Conservation (phyloP, 2,329 filamentous ascomycete genomes). For the Fusarium metavorans region DNA sequence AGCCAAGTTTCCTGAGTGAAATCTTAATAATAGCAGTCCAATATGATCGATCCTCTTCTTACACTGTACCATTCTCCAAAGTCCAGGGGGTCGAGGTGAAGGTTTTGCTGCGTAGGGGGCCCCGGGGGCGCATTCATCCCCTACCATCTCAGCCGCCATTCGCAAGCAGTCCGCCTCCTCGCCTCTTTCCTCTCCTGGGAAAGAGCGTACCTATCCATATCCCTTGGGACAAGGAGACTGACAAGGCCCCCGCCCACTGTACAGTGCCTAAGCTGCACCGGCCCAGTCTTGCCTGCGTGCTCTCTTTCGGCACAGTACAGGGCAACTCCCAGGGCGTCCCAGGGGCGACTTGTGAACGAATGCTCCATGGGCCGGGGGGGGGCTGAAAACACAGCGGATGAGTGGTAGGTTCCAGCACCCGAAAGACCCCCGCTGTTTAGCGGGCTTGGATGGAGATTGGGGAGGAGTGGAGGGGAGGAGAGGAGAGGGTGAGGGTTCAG, state of each 20-base stretch:
- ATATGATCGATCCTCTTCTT: constrained; percentile 26
- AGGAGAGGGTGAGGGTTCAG: constrained; percentile 23
- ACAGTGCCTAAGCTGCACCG: constrained; percentile 1
- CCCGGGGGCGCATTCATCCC: constrained; percentile 2
- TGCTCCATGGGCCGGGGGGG: constrained; percentile 27
- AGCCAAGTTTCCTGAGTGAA: constrained; percentile 19
- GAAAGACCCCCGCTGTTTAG: constrained; percentile 31
- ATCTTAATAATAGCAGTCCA: constrained; percentile 15
- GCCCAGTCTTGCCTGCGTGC: constrained; percentile 6
- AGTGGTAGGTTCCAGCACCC: constrained; percentile 38
- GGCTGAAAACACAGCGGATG: constrained; percentile 29
- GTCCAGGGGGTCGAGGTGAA: constrained; percentile 1
- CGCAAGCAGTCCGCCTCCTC: constrained; percentile 1
- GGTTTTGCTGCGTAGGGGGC: not conserved
- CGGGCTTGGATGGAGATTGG: constrained; percentile 31
- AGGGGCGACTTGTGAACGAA: constrained; percentile 31
- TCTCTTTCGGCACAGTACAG: constrained; percentile 7
- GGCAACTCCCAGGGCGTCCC: constrained; percentile 30
- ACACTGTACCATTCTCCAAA: constrained; percentile 16
- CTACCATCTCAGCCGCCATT: not conserved
- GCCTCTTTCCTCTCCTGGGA: not conserved
- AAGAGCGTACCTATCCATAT: constrained; percentile 22
- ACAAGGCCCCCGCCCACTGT: constrained; percentile 1
- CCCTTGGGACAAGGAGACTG: constrained; percentile 7
- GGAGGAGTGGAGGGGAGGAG: constrained; percentile 29